Base-by-base conservation (phyloP, 768 basidiomycete species). In the Lactifluus hygrophoroides region DNA sequence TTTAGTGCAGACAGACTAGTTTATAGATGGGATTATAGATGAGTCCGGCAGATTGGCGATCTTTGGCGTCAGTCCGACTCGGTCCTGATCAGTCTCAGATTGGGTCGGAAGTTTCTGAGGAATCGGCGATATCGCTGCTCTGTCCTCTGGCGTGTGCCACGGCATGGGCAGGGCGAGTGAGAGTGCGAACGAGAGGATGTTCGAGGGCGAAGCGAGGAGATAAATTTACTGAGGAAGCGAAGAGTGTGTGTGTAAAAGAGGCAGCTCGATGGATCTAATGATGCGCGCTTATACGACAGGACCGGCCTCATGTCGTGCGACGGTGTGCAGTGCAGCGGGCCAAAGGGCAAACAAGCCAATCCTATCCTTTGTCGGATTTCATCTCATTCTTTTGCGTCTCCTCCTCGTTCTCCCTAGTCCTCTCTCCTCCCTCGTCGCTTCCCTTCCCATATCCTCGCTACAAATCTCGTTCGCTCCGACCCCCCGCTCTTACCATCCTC, bases 331-430 rank as follows among this genome's bases (percentile, higher is more conserved):
- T 59, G 57, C 47, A 51, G 52, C 61, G 58, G 63, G 63, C 63
- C 61, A 62, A 58, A 55, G 63, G 63, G 63, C 61, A 58, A 61
- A 61, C 62, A 58, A 54, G 51, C 57, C 61, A 56, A 56, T 54
- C 55, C 54, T 60, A 49, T 56, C 60, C 62, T 57, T 52, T 62
- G 60, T 64, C 52, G 54, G 59, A 38, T 56, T 56, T 53, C 61
- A 60, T 62, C 61, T 60, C 61, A 38, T 46, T 40, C 32, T 13
- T 17, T 54, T 27, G 21, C 27, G 17, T 38, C 57, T 10, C 46
- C 51, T 51, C 47, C 56, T 30, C 23, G 9, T 51, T n/a, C 51
- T 19, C 34, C 28, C 37, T 30, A n/a, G 45, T 51, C 51, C 17
- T 17, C 49, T 14, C 40, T 42, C 34, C 23, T 34, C 51, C 8